Evolutionary conservation across 2,329 filamentous ascomycete genomes (phyloP).

Genomic region (Neofusicoccum kwambonambiense): DNA sequence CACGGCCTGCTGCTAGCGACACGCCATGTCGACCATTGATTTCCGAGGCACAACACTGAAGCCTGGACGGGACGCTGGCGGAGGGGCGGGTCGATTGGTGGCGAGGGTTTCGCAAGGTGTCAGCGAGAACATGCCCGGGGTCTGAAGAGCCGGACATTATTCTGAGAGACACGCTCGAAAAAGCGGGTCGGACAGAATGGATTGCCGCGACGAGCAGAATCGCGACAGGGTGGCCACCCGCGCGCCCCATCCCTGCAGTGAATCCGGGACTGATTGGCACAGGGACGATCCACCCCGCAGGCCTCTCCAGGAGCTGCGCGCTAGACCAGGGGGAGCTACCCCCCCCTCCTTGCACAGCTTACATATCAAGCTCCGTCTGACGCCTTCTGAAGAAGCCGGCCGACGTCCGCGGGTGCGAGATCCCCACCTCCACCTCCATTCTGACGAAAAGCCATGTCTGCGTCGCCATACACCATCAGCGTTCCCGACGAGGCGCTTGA

Average conservation of each 20-base stretch:
- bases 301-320: not conserved
- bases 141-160: no score
- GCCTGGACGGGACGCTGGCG: not conserved
- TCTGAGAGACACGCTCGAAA: no score
- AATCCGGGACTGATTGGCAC: not conserved
- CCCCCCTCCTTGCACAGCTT: not conserved
- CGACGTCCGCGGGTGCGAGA: not conserved
- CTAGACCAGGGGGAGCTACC: not conserved
- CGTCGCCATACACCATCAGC: constrained; percentile 39
- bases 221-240: not conserved
- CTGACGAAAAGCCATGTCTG: not conserved
- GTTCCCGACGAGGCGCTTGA: constrained; percentile 54
- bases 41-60: not conserved
- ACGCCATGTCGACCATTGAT: not conserved
- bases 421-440: not conserved
- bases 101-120: not conserved
- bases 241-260: not conserved
- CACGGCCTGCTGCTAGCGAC: not conserved
- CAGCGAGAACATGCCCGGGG: no score
- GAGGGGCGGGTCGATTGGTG: not conserved
- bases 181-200: no score
- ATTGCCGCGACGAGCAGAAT: not conserved
- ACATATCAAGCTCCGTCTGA: not conserved
- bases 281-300: not conserved
- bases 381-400: not conserved